These are phyloP conservation scores for Malus asiatica DNA, from an alignment of 306 rosid genomes.

Conservation along the genomic window DNA sequence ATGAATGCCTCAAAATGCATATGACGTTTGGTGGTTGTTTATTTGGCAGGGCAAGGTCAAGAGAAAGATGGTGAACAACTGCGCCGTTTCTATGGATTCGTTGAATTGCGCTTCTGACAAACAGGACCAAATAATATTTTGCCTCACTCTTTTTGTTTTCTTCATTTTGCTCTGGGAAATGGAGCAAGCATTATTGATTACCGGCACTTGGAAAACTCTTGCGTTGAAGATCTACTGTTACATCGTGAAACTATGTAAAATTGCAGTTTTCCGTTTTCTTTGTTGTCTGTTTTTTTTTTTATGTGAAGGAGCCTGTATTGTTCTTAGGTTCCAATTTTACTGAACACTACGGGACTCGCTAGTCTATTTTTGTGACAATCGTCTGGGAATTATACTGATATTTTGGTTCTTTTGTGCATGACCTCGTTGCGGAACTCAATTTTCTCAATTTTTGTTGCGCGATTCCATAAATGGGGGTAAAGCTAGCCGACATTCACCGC, in stretches of 20 bases:
- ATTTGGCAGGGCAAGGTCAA: constrained; percentile 40
- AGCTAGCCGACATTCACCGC: no score
- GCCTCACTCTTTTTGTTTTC: constrained; percentile 23
- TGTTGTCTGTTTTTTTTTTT: neutral
- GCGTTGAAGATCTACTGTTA: constrained; percentile 22
- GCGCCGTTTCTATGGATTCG: constrained; percentile 9
- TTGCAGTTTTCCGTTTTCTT: constrained; percentile 12
- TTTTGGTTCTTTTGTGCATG: constrained; percentile 17
- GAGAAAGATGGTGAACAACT: constrained; percentile 46
- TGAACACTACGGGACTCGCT: constrained; percentile 23
- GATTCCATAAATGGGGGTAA: no score
- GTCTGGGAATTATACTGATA: constrained; percentile 24
- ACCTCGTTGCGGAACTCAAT: neutral
- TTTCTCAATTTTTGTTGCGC: neutral
- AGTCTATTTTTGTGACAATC: constrained; percentile 20
- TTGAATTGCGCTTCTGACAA: constrained; percentile 29
- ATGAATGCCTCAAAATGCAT: constrained; percentile 1
- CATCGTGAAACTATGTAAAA: constrained; percentile 31
- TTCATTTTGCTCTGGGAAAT: constrained; percentile 28
- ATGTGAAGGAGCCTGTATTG: constrained; percentile 34
- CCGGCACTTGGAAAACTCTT: constrained; percentile 21
- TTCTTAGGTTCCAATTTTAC: constrained; percentile 28
- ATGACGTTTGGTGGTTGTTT: neutral
- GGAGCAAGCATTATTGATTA: constrained; percentile 33
- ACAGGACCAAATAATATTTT: constrained; percentile 39